phyloP scores from a whole-genome alignment of 495 filamentous ascomycete genomes.

The Xylaria curta region DNA sequence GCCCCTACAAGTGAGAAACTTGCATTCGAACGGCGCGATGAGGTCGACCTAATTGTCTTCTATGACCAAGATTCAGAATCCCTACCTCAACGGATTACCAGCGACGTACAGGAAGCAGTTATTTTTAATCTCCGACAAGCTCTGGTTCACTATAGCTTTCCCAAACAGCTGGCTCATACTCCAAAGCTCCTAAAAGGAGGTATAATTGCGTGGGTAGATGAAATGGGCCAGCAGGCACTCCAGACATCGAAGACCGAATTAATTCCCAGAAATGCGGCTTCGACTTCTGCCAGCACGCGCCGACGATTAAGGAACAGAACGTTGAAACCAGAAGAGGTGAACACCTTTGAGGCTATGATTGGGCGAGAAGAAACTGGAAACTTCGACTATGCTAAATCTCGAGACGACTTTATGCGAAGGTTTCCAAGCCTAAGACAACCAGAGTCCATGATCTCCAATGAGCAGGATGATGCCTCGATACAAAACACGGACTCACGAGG shows the following conservation, averaged over 20 bases:
- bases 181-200: slow-evolving; percentile 84
- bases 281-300: slow-evolving; percentile 19
- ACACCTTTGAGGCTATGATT: slow-evolving; percentile 47
- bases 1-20: slow-evolving; percentile 75
- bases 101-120: slow-evolving; percentile 57
- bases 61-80: slow-evolving; percentile 74
- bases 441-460: slow-evolving; percentile 70
- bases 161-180: slow-evolving; percentile 67
- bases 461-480: slow-evolving; percentile 25
- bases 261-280: slow-evolving; percentile 35
- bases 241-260: slow-evolving; percentile 38
- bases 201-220: slow-evolving; percentile 80
- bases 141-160: slow-evolving; percentile 80
- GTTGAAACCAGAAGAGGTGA: slow-evolving; percentile 45
- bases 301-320: slow-evolving; percentile 29
- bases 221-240: slow-evolving; percentile 75
- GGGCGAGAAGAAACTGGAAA: slow-evolving; percentile 51
- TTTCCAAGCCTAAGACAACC: slow-evolving; percentile 78
- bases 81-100: slow-evolving; percentile 50
- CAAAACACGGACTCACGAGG: slow-evolving; percentile 27
- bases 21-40: slow-evolving; percentile 75
- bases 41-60: slow-evolving; percentile 87
- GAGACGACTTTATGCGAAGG: slow-evolving; percentile 81
- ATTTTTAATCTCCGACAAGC: slow-evolving; percentile 77
- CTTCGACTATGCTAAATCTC: slow-evolving; percentile 55